These are phyloP conservation scores for Halophytophthora batemanensis DNA, from an alignment of 352 stramenopile species.

Conservation along the genomic window DNA sequence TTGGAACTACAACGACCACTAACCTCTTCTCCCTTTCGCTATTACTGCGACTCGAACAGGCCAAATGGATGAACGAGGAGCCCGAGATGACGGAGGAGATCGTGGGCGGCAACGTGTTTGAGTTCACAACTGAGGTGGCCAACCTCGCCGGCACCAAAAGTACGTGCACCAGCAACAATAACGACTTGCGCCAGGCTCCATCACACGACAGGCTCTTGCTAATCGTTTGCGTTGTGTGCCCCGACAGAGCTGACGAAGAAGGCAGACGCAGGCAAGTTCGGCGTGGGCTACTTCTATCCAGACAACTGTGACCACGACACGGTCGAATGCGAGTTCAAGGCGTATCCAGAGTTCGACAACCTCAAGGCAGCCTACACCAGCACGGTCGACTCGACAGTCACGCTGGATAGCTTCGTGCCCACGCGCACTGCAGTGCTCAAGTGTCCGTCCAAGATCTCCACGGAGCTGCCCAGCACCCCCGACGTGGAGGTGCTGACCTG, in stretches of 20 bases:
- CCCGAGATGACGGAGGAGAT: slow-evolving; percentile 67
- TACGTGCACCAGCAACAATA: slow-evolving; percentile 9
- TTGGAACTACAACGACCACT: neutral
- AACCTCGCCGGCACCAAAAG: slow-evolving; percentile 48
- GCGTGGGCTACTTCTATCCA: slow-evolving; percentile 63
- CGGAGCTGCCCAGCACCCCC: slow-evolving; percentile 34
- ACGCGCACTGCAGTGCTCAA: slow-evolving; percentile 26
- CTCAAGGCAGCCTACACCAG: slow-evolving; percentile 43
- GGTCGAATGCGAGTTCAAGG: slow-evolving; percentile 43
- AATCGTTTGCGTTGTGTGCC: neutral
- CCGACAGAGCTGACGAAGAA: slow-evolving; percentile 34
- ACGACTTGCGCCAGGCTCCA: too few relatives aligned
- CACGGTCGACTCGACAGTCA: slow-evolving; percentile 48
- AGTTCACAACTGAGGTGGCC: slow-evolving; percentile 72
- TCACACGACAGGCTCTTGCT: neutral
- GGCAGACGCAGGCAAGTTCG: slow-evolving; percentile 51
- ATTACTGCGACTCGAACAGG: slow-evolving; percentile 19
- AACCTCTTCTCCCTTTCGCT: slow-evolving; percentile 1
- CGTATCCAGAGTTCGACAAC: slow-evolving; percentile 59
- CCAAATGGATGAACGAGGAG: slow-evolving; percentile 86
- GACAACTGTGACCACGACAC: slow-evolving; percentile 55
- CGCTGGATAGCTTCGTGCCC: slow-evolving; percentile 31
- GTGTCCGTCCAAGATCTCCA: slow-evolving; percentile 40
- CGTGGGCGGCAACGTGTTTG: slow-evolving; percentile 76
- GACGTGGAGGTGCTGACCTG: slow-evolving; percentile 35